These are phyloP conservation scores for Protomyces macrosporus DNA, from an alignment of 1,139 yeast species.

Conservation along the genomic window DNA sequence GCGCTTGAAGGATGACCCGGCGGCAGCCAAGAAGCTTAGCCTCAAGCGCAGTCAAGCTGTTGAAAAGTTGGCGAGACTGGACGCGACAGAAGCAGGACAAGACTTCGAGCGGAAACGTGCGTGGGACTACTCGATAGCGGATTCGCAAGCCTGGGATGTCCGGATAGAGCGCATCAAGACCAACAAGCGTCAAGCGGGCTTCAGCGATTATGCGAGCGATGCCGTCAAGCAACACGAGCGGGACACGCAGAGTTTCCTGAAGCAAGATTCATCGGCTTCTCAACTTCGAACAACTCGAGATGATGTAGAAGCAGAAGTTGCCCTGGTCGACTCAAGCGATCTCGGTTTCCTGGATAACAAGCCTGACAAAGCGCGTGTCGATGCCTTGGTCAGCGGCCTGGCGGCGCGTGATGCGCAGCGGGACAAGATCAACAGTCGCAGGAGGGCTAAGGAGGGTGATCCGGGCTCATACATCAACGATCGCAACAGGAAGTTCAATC, in stretches of 20 bases:
- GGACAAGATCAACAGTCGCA: conserved; percentile 40
- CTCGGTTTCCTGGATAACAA: conserved; percentile 36
- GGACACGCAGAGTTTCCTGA: conserved; percentile 38
- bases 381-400: conserved; percentile 43
- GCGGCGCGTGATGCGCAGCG: conserved; percentile 41
- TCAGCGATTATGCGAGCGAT: conserved; percentile 32
- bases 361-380: conserved; percentile 44
- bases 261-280: conserved; percentile 23
- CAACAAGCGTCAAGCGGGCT: conserved; percentile 32
- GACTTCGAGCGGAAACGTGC: conserved; percentile 46
- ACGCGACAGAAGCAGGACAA: conserved; percentile 42
- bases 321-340: conserved; percentile 26
- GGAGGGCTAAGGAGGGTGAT: conserved; percentile 39
- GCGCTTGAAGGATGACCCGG: conserved; percentile 39
- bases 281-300: conserved; percentile 29
- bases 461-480: conserved; percentile 54
- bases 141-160: conserved; percentile 61
- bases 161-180: conserved; percentile 39
- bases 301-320: conserved; percentile 28
- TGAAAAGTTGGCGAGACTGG: conserved; percentile 43
- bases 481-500: conserved; percentile 72
- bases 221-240: conserved; percentile 43
- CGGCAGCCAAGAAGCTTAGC: conserved; percentile 38
- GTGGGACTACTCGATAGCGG: conserved; percentile 62
- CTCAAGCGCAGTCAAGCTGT: conserved; percentile 40